Conservation (phyloP, 2,329 filamentous ascomycete species). For the Chaetothyriales sp. region DNA sequence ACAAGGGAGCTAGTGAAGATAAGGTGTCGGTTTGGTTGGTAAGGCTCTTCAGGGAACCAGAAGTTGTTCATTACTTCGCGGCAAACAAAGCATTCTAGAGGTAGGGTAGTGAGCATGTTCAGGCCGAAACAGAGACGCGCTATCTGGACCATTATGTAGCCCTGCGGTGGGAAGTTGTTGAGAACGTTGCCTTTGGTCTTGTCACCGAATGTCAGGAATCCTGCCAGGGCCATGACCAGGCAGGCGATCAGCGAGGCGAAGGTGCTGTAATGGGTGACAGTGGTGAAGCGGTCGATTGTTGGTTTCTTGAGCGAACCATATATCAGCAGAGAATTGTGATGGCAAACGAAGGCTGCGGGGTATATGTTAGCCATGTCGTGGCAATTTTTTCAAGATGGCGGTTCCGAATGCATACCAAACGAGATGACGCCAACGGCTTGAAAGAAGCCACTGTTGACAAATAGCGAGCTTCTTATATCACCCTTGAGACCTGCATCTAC, state of each 20-base stretch:
- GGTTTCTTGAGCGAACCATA: slow-evolving; percentile 90
- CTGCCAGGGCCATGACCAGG: slow-evolving; percentile 70
- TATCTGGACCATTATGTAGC: slow-evolving; percentile 82
- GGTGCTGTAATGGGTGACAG: slow-evolving; percentile 88
- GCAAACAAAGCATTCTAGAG: slow-evolving; percentile 94
- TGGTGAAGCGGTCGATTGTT: slow-evolving; percentile 86
- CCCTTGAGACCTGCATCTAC: slow-evolving; percentile 62
- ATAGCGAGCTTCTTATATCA: slow-evolving; percentile 54
- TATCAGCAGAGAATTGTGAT: slow-evolving; percentile 95
- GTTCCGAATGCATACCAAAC: slow-evolving; percentile 51
- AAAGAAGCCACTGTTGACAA: slow-evolving; percentile 78
- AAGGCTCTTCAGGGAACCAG: slow-evolving; percentile 57
- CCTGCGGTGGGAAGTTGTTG: slow-evolving; percentile 83
- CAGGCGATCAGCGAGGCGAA: slow-evolving; percentile 84
- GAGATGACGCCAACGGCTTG: slow-evolving; percentile 97
- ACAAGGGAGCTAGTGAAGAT: slow-evolving; percentile 76
- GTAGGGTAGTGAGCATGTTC: slow-evolving; percentile 96
- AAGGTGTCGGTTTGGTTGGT: slow-evolving; percentile 71
- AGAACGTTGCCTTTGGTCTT: slow-evolving; percentile 88
- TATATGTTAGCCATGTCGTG: not conserved
- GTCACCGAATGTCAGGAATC: slow-evolving; percentile 87
- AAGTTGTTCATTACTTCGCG: slow-evolving; percentile 92
- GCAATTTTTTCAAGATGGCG: slow-evolving; percentile 2
- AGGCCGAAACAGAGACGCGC: slow-evolving; percentile 90
- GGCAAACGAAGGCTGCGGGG: slow-evolving; percentile 48